A percentile compares a stretch with the other conserved stretches of the same genome.
Conservation (phyloP, 306 rosid species). For the Gastrolobium bilobum region DNA sequence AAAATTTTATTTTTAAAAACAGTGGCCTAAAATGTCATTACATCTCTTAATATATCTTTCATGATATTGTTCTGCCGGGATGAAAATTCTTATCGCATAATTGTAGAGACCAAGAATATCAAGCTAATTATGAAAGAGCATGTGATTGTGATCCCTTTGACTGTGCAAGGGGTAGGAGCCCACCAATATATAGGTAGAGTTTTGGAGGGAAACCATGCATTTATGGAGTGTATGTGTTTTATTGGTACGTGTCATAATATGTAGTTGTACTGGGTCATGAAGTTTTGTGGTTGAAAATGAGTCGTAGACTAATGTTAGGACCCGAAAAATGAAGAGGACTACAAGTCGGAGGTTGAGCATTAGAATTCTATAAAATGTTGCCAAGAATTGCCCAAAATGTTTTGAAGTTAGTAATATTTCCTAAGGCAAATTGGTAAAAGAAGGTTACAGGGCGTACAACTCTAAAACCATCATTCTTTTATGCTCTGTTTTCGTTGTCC, state of each 20-base stretch:
- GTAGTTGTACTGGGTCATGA: constrained; percentile 17
- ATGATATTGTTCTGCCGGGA: neutral
- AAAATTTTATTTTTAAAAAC: no score
- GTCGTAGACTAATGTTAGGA: constrained; percentile 15
- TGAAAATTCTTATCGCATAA: neutral
- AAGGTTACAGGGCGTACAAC: neutral
- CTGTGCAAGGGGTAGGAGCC: constrained; percentile 3
- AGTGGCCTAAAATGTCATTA: no score
- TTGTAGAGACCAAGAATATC: constrained; percentile 1
- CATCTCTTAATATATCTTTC: no score
- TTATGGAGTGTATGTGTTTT: constrained; percentile 28
- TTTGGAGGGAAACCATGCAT: constrained; percentile 33
- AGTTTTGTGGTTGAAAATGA: constrained; percentile 36
- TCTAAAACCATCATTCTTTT: neutral
- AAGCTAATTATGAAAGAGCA: neutral
- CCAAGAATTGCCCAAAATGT: neutral
- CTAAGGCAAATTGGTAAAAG: neutral
- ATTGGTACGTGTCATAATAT: constrained; percentile 41
- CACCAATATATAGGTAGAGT: constrained; percentile 30
- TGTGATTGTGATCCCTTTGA: constrained; percentile 7
- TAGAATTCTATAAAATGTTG: constrained; percentile 32
- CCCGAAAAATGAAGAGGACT: neutral
- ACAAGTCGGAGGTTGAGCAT: constrained; percentile 14
- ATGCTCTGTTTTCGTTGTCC: neutral
- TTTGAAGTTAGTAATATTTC: neutral